Percentiles rank a stretch among this genome's conserved stretches.
phyloP scores from a whole-genome alignment of 345 rosid species.

The Cardiospermum halicacabum region DNA sequence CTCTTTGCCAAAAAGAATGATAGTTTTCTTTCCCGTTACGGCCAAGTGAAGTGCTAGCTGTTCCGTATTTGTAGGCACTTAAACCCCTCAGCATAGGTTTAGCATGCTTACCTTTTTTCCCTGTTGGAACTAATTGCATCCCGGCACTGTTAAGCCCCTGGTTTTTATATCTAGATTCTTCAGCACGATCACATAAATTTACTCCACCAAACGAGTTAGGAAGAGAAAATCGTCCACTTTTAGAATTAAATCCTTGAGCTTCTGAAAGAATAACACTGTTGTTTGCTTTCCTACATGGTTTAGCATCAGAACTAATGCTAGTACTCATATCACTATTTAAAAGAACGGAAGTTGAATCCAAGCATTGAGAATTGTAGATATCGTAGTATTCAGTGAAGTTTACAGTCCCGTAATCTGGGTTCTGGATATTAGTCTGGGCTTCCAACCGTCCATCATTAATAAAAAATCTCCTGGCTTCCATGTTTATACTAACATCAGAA shows the following conservation, averaged over 20 bases:
- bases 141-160: slow-evolving; percentile 9
- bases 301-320: slow-evolving; percentile 15
- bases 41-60: slow-evolving; percentile 19
- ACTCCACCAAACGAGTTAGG: slow-evolving; percentile 14
- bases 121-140: slow-evolving; percentile 15
- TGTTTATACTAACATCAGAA: slow-evolving; percentile 14
- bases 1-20: slow-evolving; percentile 50
- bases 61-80: slow-evolving; percentile 20
- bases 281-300: slow-evolving; percentile 11
- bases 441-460: slow-evolving; percentile 10
- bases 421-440: slow-evolving; percentile 4
- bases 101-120: slow-evolving; percentile 26
- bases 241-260: slow-evolving; percentile 6
- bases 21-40: slow-evolving; percentile 31
- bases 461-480: slow-evolving; percentile 12
- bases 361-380: slow-evolving; percentile 17
- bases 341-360: slow-evolving; percentile 25
- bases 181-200: slow-evolving; percentile 14
- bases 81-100: slow-evolving; percentile 25
- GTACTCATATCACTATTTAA: slow-evolving; percentile 24
- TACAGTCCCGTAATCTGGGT: slow-evolving; percentile 6
- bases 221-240: slow-evolving; percentile 13
- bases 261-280: slow-evolving; percentile 16
- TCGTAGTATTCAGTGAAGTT: slow-evolving; percentile 16
- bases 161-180: slow-evolving; percentile 10